Evolutionary conservation across 345 rosid species (phyloP), one percentile per base, ranked within the genome.

Genomic region (Eucalyptus guilfoylei): DNA sequence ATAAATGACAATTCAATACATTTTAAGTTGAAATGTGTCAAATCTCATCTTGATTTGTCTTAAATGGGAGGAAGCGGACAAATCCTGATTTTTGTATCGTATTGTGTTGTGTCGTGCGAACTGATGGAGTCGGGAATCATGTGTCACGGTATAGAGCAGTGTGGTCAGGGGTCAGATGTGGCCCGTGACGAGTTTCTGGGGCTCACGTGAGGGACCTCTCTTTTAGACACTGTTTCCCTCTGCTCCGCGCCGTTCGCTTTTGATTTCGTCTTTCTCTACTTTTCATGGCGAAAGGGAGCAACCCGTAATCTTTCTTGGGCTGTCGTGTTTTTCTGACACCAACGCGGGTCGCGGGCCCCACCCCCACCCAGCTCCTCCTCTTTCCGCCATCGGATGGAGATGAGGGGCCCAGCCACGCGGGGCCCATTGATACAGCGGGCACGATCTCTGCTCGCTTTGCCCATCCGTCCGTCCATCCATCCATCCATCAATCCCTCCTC

Each of bases 201-300:
- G 83, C 87, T 85, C 90, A 89, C 87, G 90, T 85, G 90, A 89
- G 67, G 23, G 83, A 11, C 85, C 85, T 23, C 30, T 40, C 83
- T 40, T 72, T 55, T 19, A 4, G 6, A 13, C 80, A 28, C 49
- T 69, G 32, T 49, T 14, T 47, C 45, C 32, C 54, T 62, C 24
- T 49, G 64, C 11, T 88, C 34, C 52, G 42, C 42, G 44, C 54
- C 58, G 55, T 21, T 40, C 40, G 12, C 85, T 88, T 72, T 60
- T 24, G n/a, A 23, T 72, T 40, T 88, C 83, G 44, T 72, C 89
- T 88, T 88, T 72, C 89, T 88, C 89, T 32, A 4, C 89, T 88
- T 72, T 88, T 47, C 60, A 87, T 87, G 49, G 49, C 37, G 49
- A 67, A 86, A 52, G 24, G 9, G 42, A 3, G 32, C 32, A 28